These are phyloP conservation scores for Backusella psychrophila DNA, from an alignment of 192 early-diverging fungal species.

Conservation along the genomic window DNA sequence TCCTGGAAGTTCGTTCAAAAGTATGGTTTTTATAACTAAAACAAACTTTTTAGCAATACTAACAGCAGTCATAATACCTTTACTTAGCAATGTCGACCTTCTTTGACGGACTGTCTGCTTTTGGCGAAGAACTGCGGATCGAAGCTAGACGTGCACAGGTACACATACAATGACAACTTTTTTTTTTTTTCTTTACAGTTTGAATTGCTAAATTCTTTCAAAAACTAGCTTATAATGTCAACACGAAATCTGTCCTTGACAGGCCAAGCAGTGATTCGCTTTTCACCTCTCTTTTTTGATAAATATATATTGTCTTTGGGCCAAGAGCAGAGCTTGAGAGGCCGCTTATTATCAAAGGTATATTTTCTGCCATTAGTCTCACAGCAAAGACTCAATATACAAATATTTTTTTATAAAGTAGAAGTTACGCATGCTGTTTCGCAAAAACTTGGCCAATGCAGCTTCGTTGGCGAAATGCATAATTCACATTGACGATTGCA, in stretches of 20 bases:
- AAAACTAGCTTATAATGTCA: conserved; percentile 6
- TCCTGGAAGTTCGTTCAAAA: neutral
- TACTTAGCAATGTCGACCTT: neutral
- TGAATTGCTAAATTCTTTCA: neutral
- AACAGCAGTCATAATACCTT: neutral
- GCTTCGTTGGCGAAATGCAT: neutral
- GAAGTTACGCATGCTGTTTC: neutral
- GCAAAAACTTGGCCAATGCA: neutral
- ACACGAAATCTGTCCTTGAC: conserved; percentile 5
- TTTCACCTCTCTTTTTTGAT: neutral
- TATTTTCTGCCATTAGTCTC: neutral
- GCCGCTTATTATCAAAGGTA: conserved; percentile 1
- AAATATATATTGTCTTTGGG: neutral
- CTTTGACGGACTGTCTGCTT: neutral
- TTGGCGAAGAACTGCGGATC: conserved; percentile 11
- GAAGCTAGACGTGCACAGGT: conserved; percentile 6
- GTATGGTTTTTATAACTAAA: neutral
- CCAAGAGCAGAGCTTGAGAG: neutral
- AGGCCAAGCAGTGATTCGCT: conserved; percentile 8
- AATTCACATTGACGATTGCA: neutral
- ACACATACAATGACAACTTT: neutral
- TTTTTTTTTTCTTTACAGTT: neutral
- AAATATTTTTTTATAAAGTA: neutral
- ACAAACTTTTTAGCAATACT: neutral
- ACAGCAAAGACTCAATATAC: neutral